phyloP scores from a whole-genome alignment of 257 asterid genomes.

The Penstemon davidsonii region DNA sequence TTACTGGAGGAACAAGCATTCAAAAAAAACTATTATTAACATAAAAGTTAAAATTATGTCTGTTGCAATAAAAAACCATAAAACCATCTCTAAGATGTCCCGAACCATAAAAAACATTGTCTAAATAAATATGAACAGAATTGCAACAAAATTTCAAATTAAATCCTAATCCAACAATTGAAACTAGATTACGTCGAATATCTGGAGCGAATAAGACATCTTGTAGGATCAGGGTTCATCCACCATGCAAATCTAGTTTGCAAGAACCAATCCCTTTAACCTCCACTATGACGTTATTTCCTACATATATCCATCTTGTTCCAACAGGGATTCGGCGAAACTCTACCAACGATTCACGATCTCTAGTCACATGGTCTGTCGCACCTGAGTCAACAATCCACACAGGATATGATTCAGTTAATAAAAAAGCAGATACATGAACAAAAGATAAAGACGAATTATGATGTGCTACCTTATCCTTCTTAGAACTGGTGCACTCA shows the following conservation, averaged over 20 bases:
- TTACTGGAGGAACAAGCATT: slow-evolving; percentile 1
- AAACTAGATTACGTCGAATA: not conserved
- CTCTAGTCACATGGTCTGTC: too few relatives aligned
- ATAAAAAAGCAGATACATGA: not conserved
- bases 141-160: not conserved
- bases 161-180: not conserved
- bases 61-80: too few relatives aligned
- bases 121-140: not conserved
- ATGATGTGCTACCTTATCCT: not conserved
- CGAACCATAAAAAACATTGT: not conserved
- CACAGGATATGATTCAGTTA: not conserved
- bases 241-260: slow-evolving; percentile 7
- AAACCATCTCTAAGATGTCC: not conserved
- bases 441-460: not conserved
- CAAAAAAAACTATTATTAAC: not conserved
- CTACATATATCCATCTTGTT: slow-evolving; percentile 15
- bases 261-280: not conserved
- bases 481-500: not conserved
- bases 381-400: too few relatives aligned
- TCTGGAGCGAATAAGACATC: not conserved
- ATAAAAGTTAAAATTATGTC: not conserved
- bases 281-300: not conserved
- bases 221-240: not conserved
- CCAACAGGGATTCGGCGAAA: not conserved
- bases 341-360: too few relatives aligned